These are phyloP conservation scores for Mortierella sp. DNA, from an alignment of 371 early-diverging fungal species.

Conservation along the genomic window DNA sequence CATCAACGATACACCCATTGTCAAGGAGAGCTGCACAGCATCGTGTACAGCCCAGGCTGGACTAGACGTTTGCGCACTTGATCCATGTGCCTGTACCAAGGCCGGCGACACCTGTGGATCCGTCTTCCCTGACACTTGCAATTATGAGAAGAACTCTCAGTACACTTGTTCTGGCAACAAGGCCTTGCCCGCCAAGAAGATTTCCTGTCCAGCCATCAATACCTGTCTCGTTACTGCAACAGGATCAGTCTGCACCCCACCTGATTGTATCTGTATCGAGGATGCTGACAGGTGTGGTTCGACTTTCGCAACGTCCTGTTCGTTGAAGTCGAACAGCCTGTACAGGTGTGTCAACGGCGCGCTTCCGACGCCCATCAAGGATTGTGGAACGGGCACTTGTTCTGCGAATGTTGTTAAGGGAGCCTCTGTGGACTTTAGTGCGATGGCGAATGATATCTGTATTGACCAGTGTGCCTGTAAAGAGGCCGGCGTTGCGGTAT, in stretches of 20 bases:
- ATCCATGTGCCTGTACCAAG: not conserved
- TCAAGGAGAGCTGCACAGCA: too few relatives aligned
- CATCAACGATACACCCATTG: too few relatives aligned
- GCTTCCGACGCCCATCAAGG: not conserved
- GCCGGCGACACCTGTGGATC: too few relatives aligned
- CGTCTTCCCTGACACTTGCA: not conserved
- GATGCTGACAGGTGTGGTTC: not conserved
- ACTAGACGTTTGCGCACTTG: not conserved
- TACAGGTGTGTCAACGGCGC: not conserved
- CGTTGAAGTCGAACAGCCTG: not conserved
- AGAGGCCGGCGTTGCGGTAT: slow-evolving; percentile 3
- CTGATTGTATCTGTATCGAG: slow-evolving; percentile 1
- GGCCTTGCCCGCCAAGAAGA: not conserved
- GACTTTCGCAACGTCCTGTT: not conserved
- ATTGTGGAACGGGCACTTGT: slow-evolving; percentile 22
- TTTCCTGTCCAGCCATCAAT: not conserved
- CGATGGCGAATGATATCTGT: slow-evolving; percentile 12
- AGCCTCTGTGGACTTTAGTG: not conserved
- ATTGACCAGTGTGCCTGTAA: slow-evolving; percentile 22
- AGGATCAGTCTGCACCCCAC: not conserved
- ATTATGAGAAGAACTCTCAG: not conserved
- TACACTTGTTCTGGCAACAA: not conserved
- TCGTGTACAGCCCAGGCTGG: not conserved
- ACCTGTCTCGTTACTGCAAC: not conserved
- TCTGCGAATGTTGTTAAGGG: slow-evolving; percentile 15